Evolutionary conservation across 176 grass and related monocot genomes (phyloP), one percentile per base, ranked within the genome.

Genomic region (Triticum dicoccoides): DNA sequence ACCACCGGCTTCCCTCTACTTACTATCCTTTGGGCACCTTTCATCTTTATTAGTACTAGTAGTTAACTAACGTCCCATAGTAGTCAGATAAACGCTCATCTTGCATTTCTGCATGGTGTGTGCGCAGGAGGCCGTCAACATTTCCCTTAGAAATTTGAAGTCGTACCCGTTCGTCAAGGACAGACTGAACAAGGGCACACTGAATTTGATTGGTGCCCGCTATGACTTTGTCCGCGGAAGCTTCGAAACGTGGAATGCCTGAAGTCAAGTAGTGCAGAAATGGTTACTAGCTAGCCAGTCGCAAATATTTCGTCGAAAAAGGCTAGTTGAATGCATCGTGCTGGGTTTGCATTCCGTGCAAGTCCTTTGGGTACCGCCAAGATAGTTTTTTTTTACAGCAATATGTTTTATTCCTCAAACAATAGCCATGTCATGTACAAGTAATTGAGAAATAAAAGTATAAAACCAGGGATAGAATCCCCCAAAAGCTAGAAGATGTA

Each of bases 61-160:
- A 80, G 8, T 13, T 72, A 47, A 18, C 45, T 33, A 67, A 25
- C 17, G 68, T 78, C 83, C 61, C 1, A n/a, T 52, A 17, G 51
- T 32, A 76, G 45, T 47, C 21, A 13, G 24, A 61, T 69, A 67
- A 83, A 29, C 3, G 8, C 71, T 77, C 11, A 77, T 70, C 1
- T 29, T 18, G 24, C 64, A 78, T 78, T 78, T 71, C 63, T 61
- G 27, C 69, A 86, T 82, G 62, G 51, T 54, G 15, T 54, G 2
- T 82, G n/a, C 84, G 47, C 75, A 96, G 94, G 94, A 93, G 78
- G 94, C 87, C 6, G 94, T 93, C 30, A 93, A 96, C 9, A 33
- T 88, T 30, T 91, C 91, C 21, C 62, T 96, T 2, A 20, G 54
- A 41, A 96, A 96, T 82, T 88, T 96, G 41, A 73, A 74, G 89